These are phyloP conservation scores for Castanopsis chinensis DNA, from an alignment of 306 rosid genomes.

Conservation along the genomic window DNA sequence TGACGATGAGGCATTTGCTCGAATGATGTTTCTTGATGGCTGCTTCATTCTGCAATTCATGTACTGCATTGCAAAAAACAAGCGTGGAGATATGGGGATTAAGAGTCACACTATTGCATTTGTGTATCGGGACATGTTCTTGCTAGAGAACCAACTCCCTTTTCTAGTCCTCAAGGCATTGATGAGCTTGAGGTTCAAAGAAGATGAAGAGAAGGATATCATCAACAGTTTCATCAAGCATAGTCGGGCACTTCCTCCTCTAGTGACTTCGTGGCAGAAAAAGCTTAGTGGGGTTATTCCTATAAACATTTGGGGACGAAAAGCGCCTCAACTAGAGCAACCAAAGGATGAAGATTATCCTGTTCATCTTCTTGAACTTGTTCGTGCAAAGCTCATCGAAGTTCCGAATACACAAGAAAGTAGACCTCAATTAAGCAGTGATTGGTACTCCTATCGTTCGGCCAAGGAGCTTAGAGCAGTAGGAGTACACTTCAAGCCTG, in stretches of 20 bases:
- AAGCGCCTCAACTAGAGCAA: too few relatives aligned
- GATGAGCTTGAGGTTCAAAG: not conserved
- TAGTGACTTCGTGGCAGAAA: rapidly evolving
- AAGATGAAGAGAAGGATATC: not conserved
- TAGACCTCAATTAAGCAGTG: too few relatives aligned
- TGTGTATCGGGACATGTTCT: not conserved
- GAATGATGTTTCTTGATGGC: not conserved
- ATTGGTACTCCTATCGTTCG: not conserved
- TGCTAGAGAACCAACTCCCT: slow-evolving; percentile 20
- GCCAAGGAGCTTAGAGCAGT: slow-evolving; percentile 4
- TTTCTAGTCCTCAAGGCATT: not conserved
- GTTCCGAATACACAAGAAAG: too few relatives aligned
- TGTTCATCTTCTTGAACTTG: slow-evolving; percentile 10
- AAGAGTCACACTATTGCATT: not conserved
- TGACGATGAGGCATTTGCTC: not conserved
- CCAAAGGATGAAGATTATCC: not conserved
- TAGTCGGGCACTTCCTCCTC: not conserved
- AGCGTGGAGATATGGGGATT: not conserved
- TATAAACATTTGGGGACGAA: not conserved
- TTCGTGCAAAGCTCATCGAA: not conserved
- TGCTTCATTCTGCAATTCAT: slow-evolving; percentile 3
- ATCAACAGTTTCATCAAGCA: not conserved
- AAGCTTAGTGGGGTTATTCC: not conserved
- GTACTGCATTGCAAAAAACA: rapidly evolving
- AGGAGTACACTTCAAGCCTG: not conserved